These are phyloP conservation scores for Monosporozyma solicola DNA, from an alignment of 805 yeast species.

Conservation along the genomic window DNA sequence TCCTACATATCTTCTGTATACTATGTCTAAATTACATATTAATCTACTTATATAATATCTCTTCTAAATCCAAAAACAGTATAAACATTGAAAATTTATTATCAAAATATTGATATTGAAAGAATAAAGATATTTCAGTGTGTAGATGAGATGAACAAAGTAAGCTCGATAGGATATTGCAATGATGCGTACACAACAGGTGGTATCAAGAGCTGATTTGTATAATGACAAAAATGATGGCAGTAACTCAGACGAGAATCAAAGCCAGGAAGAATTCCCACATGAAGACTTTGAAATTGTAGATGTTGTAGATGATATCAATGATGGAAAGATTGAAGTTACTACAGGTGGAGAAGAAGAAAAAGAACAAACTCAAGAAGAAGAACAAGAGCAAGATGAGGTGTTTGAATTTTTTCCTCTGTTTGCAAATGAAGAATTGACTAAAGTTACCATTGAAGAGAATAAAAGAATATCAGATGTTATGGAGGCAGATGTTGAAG, in stretches of 20 bases:
- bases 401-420: conserved; percentile 26
- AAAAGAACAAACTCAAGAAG: conserved; percentile 7
- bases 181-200: neutral
- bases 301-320: conserved; percentile 9
- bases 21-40: neutral
- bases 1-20: neutral
- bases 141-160: neutral
- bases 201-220: conserved; percentile 3
- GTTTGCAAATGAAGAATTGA: conserved; percentile 19
- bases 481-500: conserved; percentile 12
- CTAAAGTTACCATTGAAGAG: conserved; percentile 22
- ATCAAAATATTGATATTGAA: neutral
- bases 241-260: conserved; percentile 18
- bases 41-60: neutral
- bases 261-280: conserved; percentile 1
- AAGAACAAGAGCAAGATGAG: conserved; percentile 7
- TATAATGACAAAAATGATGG: neutral
- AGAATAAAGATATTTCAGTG: neutral
- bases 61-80: neutral
- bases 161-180: neutral
- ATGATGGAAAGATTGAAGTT: conserved; percentile 2
- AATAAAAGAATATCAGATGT: conserved; percentile 7
- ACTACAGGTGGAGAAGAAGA: conserved; percentile 6
- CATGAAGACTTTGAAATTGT: conserved; percentile 17
- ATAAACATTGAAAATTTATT: neutral